A percentile compares a stretch with the other conserved stretches of the same genome.
Conservation (phyloP, 345 rosid genomes). For the Sisymbrium altissimum region DNA sequence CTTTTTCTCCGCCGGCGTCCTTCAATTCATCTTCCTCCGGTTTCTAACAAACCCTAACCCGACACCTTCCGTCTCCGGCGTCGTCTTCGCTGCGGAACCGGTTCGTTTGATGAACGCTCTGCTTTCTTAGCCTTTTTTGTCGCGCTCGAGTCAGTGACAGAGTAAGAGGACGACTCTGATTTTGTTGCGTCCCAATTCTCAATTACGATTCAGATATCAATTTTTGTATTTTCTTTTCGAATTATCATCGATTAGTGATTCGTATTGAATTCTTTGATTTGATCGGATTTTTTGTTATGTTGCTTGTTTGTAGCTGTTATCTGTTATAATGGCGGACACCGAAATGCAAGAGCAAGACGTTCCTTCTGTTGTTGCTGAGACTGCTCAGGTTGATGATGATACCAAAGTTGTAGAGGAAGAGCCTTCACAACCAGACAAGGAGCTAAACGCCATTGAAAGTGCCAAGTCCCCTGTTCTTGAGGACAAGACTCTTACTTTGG, state of each 20-base stretch:
- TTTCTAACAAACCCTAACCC: constrained; percentile 36
- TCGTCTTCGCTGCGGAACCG: constrained; percentile 1
- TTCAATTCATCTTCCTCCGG: constrained; percentile 12
- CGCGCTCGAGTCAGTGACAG: neutral
- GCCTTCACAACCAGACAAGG: constrained; percentile 17
- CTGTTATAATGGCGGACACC: constrained; percentile 46
- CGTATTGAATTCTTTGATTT: neutral
- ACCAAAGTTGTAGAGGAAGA: constrained; percentile 31
- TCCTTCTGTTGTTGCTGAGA: constrained; percentile 16
- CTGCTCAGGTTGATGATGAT: constrained; percentile 34
- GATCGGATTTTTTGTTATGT: neutral
- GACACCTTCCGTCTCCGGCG: neutral
- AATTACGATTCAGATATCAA: neutral
- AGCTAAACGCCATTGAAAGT: constrained; percentile 29
- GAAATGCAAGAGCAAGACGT: constrained; percentile 51
- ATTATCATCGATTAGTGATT: neutral
- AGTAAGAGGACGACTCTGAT: neutral
- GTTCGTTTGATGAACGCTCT: neutral
- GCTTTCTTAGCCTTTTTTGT: neutral
- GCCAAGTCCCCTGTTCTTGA: constrained; percentile 19
- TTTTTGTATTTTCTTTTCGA: neutral
- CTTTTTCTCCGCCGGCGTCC: constrained; percentile 31
- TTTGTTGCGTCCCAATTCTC: neutral
- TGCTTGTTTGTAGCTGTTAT: neutral
- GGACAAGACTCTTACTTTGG: constrained; percentile 42